A percentile compares a stretch with the other conserved stretches of the same genome.
Evolutionary conservation across 139 green algal species (phyloP).

Genomic region (Chlamydomonas applanata): DNA sequence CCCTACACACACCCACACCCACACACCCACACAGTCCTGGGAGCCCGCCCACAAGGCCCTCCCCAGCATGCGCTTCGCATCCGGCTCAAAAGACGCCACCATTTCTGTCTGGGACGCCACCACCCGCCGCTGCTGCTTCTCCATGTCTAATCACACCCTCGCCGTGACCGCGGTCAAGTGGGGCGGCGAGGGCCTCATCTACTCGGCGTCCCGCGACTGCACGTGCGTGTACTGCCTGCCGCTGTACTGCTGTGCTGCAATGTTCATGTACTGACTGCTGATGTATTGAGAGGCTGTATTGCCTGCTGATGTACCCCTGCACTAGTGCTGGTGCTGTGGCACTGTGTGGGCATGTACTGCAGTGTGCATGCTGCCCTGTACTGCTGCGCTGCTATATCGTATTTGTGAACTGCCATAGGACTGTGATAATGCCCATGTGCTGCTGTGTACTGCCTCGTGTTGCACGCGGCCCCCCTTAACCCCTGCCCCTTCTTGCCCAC

Average conservation of each 20-base stretch:
- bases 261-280: no score
- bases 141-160: conserved; percentile 28
- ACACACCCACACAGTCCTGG: conserved; percentile 65
- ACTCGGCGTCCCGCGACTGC: conserved; percentile 79
- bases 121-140: conserved; percentile 42
- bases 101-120: conserved; percentile 60
- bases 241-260: no score
- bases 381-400: no score
- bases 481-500: background rate
- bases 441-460: background rate
- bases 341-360: no score
- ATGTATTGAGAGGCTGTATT: no score
- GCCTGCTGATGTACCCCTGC: no score
- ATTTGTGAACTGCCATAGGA: no score
- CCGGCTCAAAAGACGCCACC: conserved; percentile 78
- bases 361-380: no score
- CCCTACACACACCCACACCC: no score
- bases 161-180: conserved; percentile 84
- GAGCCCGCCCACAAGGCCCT: conserved; percentile 86
- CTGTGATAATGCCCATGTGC: no score
- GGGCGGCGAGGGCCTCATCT: conserved; percentile 92
- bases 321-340: no score
- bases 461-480: background rate
- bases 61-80: conserved; percentile 74
- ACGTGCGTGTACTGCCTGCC: conserved; percentile 19